Percentiles rank a stretch among this genome's conserved stretches.
Conservation (phyloP, 805 yeast genomes). For the Saitoella complicata region DNA sequence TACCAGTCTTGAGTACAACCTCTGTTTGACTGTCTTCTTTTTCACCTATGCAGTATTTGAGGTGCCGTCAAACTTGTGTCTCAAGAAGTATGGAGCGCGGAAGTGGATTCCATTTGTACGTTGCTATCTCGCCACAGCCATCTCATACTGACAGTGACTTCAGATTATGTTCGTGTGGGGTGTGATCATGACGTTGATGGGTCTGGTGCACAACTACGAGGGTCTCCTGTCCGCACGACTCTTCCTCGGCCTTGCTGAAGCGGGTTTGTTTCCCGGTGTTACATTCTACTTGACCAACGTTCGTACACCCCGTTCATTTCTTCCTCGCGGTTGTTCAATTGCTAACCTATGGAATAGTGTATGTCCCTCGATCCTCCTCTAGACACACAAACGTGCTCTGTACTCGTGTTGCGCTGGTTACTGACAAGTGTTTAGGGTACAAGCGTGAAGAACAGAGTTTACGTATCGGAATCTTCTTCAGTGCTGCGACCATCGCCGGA, state of each 20-base stretch:
- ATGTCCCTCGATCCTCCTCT: no score
- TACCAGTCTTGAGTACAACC: constrained; percentile 30
- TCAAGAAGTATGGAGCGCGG: constrained; percentile 47
- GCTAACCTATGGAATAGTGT: no score
- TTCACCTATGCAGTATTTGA: constrained; percentile 47
- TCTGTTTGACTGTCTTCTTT: constrained; percentile 52
- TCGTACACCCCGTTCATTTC: no score
- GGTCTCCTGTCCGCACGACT: constrained; percentile 24
- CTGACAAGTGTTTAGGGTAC: constrained; percentile 29
- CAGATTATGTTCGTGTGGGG: constrained; percentile 43
- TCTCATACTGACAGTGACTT: no score
- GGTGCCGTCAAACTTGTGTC: constrained; percentile 43
- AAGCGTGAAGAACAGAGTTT: constrained; percentile 20
- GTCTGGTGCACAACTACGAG: constrained; percentile 27
- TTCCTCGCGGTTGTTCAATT: no score
- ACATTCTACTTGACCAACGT: constrained; percentile 17
- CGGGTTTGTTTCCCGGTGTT: constrained; percentile 30
- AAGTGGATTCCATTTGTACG: constrained; percentile 36
- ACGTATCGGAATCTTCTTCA: constrained; percentile 21
- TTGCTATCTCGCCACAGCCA: no score
- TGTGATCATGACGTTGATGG: constrained; percentile 48
- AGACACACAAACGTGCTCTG: no score
- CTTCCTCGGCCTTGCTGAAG: constrained; percentile 27
- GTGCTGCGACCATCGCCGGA: constrained; percentile 33
- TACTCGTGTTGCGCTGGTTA: no score